Evolutionary conservation across 257 asterid genomes (phyloP).

Genomic region (Solanum neorickii): DNA sequence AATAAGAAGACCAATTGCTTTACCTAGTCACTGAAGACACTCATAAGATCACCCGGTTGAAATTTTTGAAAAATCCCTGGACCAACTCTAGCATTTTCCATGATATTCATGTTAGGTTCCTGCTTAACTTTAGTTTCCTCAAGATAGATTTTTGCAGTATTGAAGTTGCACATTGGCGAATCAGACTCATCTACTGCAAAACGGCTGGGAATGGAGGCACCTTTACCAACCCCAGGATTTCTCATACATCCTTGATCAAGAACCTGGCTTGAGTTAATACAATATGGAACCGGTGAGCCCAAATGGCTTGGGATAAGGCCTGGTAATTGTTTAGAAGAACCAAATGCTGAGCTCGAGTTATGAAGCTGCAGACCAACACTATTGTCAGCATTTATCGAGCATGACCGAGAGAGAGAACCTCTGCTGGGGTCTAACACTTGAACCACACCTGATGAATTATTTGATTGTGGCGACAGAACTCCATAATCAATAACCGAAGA

Average conservation of each 20-base stretch:
- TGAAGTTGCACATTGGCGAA: constrained; percentile 11
- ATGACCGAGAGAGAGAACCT: constrained; percentile 29
- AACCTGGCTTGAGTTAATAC: constrained; percentile 6
- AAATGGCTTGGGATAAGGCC: constrained; percentile 14
- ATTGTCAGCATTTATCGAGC: constrained; percentile 23
- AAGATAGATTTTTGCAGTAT: constrained; percentile 23
- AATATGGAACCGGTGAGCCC: constrained; percentile 20
- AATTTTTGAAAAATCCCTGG: constrained; percentile 17
- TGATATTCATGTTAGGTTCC: constrained; percentile 41
- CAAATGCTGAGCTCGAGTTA: constrained; percentile 18
- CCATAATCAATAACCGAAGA: constrained; percentile 23
- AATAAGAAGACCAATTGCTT: background rate
- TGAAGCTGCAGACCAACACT: constrained; percentile 22
- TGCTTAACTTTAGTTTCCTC: constrained; percentile 44
- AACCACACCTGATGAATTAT: constrained; percentile 28
- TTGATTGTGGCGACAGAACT: constrained; percentile 25
- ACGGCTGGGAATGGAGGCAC: constrained; percentile 46
- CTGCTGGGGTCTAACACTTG: constrained; percentile 23
- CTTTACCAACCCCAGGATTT: constrained; percentile 26
- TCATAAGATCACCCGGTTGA: constrained; percentile 36
- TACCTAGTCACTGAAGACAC: constrained; percentile 60
- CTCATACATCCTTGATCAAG: constrained; percentile 27
- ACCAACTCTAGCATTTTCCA: constrained; percentile 29
- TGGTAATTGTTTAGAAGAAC: constrained; percentile 16
- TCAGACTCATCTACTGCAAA: constrained; percentile 47